Conservation (phyloP, 306 rosid species). For the Vigna unguiculata region DNA sequence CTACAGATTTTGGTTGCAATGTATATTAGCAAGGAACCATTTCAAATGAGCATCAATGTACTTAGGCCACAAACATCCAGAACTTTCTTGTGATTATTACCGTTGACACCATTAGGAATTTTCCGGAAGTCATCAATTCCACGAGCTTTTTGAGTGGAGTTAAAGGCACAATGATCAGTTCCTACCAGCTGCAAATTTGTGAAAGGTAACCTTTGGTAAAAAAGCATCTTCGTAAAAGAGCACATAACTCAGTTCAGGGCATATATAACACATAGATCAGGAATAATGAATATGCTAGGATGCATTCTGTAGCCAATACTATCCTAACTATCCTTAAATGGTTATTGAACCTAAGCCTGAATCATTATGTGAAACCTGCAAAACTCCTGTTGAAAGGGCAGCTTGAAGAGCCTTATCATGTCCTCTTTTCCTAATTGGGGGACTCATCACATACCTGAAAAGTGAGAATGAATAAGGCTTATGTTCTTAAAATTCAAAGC, state of each 20-base stretch:
- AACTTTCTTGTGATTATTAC: constrained; percentile 59
- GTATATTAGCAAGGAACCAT: constrained; percentile 33
- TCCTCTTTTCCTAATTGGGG: constrained; percentile 83
- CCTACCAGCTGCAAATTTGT: constrained; percentile 82
- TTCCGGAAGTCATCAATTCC: constrained; percentile 90
- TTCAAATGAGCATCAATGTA: constrained; percentile 37
- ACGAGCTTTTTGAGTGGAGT: constrained; percentile 83
- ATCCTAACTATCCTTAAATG: constrained; percentile 32
- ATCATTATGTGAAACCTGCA: constrained; percentile 69
- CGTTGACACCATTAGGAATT: constrained; percentile 96
- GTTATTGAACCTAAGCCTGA: constrained; percentile 34
- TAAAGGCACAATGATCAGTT: constrained; percentile 86
- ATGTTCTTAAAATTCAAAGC: constrained; percentile 37
- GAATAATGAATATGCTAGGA: background rate
- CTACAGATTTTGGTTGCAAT: constrained; percentile 53
- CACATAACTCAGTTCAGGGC: background rate
- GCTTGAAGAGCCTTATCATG: constrained; percentile 93
- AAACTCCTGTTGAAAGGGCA: constrained; percentile 80
- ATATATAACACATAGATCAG: background rate
- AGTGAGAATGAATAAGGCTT: constrained; percentile 33
- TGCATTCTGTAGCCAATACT: constrained; percentile 22
- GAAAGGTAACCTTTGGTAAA: constrained; percentile 37
- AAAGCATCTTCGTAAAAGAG: background rate
- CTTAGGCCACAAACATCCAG: constrained; percentile 14
- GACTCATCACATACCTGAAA: constrained; percentile 95